Conservation (phyloP, 345 rosid genomes). For the Murraya paniculata region DNA sequence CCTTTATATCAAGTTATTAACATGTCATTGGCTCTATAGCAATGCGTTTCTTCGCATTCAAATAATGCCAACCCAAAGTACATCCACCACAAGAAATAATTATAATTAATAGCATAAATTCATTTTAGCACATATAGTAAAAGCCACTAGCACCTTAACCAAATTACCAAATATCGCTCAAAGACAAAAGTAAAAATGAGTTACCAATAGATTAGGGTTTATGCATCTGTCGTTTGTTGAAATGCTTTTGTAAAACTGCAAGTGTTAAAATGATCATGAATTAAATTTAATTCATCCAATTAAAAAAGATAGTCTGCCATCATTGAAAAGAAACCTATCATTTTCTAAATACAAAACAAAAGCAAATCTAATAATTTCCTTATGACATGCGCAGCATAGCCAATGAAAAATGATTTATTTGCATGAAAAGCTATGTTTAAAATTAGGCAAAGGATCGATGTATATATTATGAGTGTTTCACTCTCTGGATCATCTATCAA, state of each 20-base stretch:
- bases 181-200: constrained; percentile 21
- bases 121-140: not conserved
- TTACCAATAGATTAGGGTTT: constrained; percentile 4
- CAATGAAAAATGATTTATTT: constrained; percentile 29
- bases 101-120: not conserved
- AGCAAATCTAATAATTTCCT: constrained; percentile 21
- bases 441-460: not conserved
- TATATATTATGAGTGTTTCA: constrained; percentile 1
- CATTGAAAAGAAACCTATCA: constrained; percentile 27
- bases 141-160: not conserved
- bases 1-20: not conserved
- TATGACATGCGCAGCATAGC: constrained; percentile 25
- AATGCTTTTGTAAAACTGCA: constrained; percentile 20
- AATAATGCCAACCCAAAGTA: constrained; percentile 3
- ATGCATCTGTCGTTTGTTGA: not conserved
- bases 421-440: constrained; percentile 24
- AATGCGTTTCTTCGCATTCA: constrained; percentile 3
- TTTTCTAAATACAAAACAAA: constrained; percentile 18
- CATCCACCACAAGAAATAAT: constrained; percentile 12
- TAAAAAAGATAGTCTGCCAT: constrained; percentile 36
- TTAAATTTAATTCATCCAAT: constrained; percentile 5
- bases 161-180: constrained; percentile 5
- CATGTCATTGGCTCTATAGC: not conserved
- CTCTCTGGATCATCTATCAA: constrained; percentile 16
- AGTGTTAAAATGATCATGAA: constrained; percentile 7